A percentile compares a stretch with the other conserved stretches of the same genome.
phyloP scores from a whole-genome alignment of 345 rosid species.

The Eucalyptus regnans region DNA sequence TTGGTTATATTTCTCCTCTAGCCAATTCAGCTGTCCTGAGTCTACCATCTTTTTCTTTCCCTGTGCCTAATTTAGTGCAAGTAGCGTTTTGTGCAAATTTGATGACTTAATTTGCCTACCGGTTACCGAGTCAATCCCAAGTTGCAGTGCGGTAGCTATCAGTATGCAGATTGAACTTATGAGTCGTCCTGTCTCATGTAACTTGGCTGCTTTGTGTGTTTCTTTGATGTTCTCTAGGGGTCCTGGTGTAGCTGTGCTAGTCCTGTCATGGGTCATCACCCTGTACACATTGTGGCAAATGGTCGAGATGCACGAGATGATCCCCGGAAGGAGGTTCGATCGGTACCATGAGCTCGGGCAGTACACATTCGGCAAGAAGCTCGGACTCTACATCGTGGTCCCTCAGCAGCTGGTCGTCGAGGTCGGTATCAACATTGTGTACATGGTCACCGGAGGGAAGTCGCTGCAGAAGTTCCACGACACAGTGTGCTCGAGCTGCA shows the following conservation, averaged over 20 bases:
- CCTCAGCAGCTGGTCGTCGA: conserved; percentile 64
- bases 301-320: conserved; percentile 90
- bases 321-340: conserved; percentile 59
- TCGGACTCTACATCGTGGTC: conserved; percentile 64
- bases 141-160: not conserved
- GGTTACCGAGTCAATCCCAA: not conserved
- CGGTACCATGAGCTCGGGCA: conserved; percentile 81
- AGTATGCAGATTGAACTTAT: not conserved
- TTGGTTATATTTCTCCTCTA: not conserved
- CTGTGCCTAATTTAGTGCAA: not conserved
- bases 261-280: conserved; percentile 41
- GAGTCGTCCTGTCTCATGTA: not conserved
- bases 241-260: conserved; percentile 31
- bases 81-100: not conserved
- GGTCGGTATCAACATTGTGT: conserved; percentile 56
- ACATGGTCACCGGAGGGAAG: conserved; percentile 81
- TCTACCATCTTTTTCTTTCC: not conserved
- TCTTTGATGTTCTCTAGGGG: conserved; percentile 21
- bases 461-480: conserved; percentile 53
- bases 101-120: not conserved
- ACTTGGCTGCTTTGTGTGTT: not conserved
- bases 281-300: conserved; percentile 72
- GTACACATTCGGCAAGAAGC: conserved; percentile 62
- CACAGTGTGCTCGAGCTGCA: conserved; percentile 12
- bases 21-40: not conserved